A percentile compares a stretch with the other conserved stretches of the same genome.
Evolutionary conservation across 441 rosid species (phyloP).

Genomic region (Populus trichocarpa): DNA sequence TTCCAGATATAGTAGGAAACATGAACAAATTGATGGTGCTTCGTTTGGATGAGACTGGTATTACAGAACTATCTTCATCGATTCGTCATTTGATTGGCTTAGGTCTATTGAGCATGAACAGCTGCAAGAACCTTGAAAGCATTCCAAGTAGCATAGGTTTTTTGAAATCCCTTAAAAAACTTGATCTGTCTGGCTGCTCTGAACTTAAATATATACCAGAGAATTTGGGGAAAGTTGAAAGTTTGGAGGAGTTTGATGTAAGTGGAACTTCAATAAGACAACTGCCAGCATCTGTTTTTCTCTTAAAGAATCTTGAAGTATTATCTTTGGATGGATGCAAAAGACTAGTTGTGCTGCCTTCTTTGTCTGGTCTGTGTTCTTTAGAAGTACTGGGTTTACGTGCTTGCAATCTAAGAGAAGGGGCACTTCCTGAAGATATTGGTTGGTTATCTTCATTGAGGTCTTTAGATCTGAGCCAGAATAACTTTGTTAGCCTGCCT

Average conservation of each 20-base stretch:
- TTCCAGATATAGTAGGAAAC: slow-evolving; percentile 22
- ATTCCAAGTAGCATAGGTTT: neutral
- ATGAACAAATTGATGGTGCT: slow-evolving; percentile 12
- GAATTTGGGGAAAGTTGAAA: neutral
- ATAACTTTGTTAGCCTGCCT: too few species aligned
- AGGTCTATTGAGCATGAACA: neutral
- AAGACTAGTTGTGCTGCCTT: neutral
- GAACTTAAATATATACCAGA: slow-evolving; percentile 18
- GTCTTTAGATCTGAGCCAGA: too few species aligned
- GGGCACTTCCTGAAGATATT: too few species aligned
- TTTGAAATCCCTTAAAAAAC: slow-evolving; percentile 6
- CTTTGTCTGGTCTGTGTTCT: neutral
- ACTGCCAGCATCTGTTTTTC: slow-evolving; percentile 12
- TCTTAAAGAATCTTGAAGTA: slow-evolving; percentile 6
- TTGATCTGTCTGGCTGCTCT: neutral
- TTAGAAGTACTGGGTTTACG: neutral
- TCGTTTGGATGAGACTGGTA: slow-evolving; percentile 12
- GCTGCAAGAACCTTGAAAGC: neutral
- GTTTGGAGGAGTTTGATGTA: slow-evolving; percentile 14
- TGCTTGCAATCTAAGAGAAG: neutral
- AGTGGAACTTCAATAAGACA: slow-evolving; percentile 12
- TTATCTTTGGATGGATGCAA: slow-evolving; percentile 20
- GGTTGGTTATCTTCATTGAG: too few species aligned
- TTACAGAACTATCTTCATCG: slow-evolving; percentile 6
- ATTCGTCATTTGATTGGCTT: neutral